Percentiles rank a stretch among this genome's conserved stretches.
These are phyloP conservation scores for Yarrowia sp. DNA, from an alignment of 805 yeast species.

Conservation along the genomic window DNA sequence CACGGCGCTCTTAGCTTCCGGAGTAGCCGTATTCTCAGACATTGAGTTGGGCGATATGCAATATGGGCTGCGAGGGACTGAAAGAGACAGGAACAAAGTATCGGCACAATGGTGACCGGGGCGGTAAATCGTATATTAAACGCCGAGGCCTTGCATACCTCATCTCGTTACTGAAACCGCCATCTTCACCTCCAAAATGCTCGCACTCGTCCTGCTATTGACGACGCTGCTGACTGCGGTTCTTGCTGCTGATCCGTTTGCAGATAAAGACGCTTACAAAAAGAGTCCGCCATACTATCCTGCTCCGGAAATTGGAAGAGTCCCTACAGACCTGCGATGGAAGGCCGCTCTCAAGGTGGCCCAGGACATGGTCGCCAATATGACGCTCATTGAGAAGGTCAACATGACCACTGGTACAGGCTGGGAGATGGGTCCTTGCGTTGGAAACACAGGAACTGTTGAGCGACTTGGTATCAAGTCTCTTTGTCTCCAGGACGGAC, in stretches of 20 bases:
- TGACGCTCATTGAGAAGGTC: slow-evolving; percentile 65
- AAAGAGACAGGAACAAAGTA: slow-evolving; percentile 17
- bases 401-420: slow-evolving; percentile 70
- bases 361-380: slow-evolving; percentile 60
- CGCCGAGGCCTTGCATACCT: slow-evolving; percentile 8
- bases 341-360: slow-evolving; percentile 64
- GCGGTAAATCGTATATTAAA: background rate
- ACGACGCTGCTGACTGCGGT: slow-evolving; percentile 12
- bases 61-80: background rate
- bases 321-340: slow-evolving; percentile 55
- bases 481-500: slow-evolving; percentile 68
- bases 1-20: background rate
- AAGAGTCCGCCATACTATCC: slow-evolving; percentile 44
- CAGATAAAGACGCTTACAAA: slow-evolving; percentile 26
- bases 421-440: slow-evolving; percentile 62
- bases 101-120: slow-evolving; percentile 1
- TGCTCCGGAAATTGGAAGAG: slow-evolving; percentile 43
- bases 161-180: background rate
- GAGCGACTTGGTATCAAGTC: slow-evolving; percentile 62
- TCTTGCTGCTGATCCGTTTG: slow-evolving; percentile 4
- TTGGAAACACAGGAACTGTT: slow-evolving; percentile 67
- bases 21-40: slow-evolving; percentile 4
- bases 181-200: background rate
- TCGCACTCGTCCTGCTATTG: slow-evolving; percentile 14
- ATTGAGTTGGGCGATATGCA: slow-evolving; percentile 20